Percentiles rank a stretch among this genome's conserved stretches.
Conservation (phyloP, 257 asterid genomes). For the Ocimum tenuiflorum region DNA sequence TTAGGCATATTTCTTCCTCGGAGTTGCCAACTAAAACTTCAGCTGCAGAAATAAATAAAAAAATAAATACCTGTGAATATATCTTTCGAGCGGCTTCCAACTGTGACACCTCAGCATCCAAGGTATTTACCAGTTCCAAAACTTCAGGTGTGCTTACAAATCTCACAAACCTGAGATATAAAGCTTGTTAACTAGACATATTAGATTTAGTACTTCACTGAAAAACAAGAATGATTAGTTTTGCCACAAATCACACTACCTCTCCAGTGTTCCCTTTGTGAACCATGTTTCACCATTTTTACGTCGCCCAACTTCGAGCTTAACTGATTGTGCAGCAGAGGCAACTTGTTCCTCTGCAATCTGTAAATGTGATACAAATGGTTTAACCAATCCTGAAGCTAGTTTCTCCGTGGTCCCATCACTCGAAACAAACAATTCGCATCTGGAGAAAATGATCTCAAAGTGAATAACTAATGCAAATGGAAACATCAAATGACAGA, state of each 20-base stretch:
- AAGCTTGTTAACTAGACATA: conserved; percentile 3
- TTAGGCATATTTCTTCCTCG: conserved; percentile 15
- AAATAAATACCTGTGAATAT: conserved; percentile 59
- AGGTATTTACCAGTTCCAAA: conserved; percentile 63
- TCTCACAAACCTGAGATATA: conserved; percentile 62
- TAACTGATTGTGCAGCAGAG: conserved; percentile 51
- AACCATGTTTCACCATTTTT: conserved; percentile 63
- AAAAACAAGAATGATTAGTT: background rate
- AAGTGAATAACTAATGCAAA: conserved; percentile 10
- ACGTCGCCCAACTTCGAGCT: conserved; percentile 61
- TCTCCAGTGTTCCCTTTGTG: conserved; percentile 89
- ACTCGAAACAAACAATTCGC: conserved; percentile 75
- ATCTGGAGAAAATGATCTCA: conserved; percentile 44
- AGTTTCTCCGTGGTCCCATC: conserved; percentile 73
- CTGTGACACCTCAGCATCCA: conserved; percentile 82
- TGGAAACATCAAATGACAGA: conserved; percentile 1
- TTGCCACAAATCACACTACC: conserved; percentile 37
- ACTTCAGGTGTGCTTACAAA: conserved; percentile 93
- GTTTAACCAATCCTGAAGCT: conserved; percentile 95
- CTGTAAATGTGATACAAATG: conserved; percentile 71
- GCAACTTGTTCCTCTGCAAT: conserved; percentile 72
- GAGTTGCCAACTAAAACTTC: background rate
- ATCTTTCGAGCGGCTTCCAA: conserved; percentile 80
- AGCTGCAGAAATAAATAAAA: conserved; percentile 19
- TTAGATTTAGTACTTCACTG: background rate